Evolutionary conservation across 2,329 filamentous ascomycete species (phyloP).

Genomic region (Alternaria sp.): DNA sequence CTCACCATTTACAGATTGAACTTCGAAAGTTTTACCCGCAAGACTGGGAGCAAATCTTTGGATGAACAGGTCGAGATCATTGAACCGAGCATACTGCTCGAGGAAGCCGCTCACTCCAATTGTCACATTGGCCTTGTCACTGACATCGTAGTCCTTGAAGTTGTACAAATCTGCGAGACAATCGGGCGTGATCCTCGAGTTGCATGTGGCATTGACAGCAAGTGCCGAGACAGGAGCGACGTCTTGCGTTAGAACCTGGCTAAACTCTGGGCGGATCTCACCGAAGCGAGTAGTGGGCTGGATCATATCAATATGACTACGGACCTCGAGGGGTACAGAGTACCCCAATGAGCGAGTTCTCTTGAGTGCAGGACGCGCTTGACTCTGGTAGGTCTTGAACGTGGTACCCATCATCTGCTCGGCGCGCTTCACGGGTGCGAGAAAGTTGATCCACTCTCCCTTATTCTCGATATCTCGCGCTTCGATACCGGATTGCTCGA

Average conservation of each 20-base stretch:
- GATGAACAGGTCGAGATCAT: slow-evolving; percentile 56
- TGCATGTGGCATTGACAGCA: slow-evolving; percentile 52
- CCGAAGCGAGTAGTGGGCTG: slow-evolving; percentile 73
- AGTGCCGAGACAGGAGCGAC: slow-evolving; percentile 28
- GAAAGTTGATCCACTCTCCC: slow-evolving; percentile 70
- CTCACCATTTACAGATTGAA: slow-evolving; percentile 54
- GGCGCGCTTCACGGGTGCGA: slow-evolving; percentile 61
- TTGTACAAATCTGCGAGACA: slow-evolving; percentile 60
- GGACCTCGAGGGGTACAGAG: slow-evolving; percentile 67
- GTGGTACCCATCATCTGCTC: slow-evolving; percentile 65
- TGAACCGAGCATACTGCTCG: slow-evolving; percentile 59
- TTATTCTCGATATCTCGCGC: slow-evolving; percentile 58
- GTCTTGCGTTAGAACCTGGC: slow-evolving; percentile 45
- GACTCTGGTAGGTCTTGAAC: slow-evolving; percentile 66
- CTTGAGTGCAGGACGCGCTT: slow-evolving; percentile 51
- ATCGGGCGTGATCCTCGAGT: slow-evolving; percentile 55
- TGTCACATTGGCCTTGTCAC: slow-evolving; percentile 47
- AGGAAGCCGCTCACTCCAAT: slow-evolving; percentile 59
- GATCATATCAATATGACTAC: slow-evolving; percentile 67
- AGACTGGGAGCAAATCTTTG: slow-evolving; percentile 52
- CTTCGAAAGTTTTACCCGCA: slow-evolving; percentile 56
- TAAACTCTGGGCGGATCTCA: slow-evolving; percentile 56
- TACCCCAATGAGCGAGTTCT: slow-evolving; percentile 67
- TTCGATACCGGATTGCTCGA: slow-evolving; percentile 61
- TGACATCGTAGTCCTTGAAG: slow-evolving; percentile 52